A percentile compares a stretch with the other conserved stretches of the same genome.
Evolutionary conservation across 1,139 yeast species (phyloP).

Genomic region (Candida glucosophila): DNA sequence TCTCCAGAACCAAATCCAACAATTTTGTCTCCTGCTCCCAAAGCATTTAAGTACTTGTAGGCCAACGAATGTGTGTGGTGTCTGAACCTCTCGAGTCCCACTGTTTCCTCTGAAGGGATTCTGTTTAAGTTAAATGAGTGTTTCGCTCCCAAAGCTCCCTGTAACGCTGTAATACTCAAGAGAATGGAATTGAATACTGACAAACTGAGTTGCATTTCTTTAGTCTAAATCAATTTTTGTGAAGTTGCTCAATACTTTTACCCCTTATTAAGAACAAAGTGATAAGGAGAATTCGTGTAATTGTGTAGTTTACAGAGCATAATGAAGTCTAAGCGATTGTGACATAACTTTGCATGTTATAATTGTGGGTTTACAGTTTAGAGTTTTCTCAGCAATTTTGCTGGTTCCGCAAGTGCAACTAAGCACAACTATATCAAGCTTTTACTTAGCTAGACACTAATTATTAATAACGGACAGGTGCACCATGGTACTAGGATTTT

Average conservation of each 20-base stretch:
- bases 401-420: too few species aligned
- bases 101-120: constrained; percentile 52
- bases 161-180: constrained; percentile 38
- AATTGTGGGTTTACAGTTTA: too few species aligned
- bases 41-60: constrained; percentile 57
- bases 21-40: constrained; percentile 22
- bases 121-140: constrained; percentile 58
- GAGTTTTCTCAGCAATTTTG: too few species aligned
- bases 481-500: constrained; percentile 7
- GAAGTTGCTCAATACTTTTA: too few species aligned
- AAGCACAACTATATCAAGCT: too few species aligned
- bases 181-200: constrained; percentile 42
- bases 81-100: constrained; percentile 49
- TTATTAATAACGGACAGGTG: too few species aligned
- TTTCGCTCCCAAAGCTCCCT: constrained; percentile 48
- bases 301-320: too few species aligned
- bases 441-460: too few species aligned
- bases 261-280: too few species aligned
- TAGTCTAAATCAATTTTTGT: background rate
- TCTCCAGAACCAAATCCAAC: constrained; percentile 37
- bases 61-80: constrained; percentile 67
- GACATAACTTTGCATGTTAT: too few species aligned
- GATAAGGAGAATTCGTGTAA: background rate
- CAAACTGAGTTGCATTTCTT: constrained; percentile 23
- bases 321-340: background rate